Evolutionary conservation across 176 grass and related monocot genomes (phyloP).

Genomic region (Pontederia crassipes): DNA sequence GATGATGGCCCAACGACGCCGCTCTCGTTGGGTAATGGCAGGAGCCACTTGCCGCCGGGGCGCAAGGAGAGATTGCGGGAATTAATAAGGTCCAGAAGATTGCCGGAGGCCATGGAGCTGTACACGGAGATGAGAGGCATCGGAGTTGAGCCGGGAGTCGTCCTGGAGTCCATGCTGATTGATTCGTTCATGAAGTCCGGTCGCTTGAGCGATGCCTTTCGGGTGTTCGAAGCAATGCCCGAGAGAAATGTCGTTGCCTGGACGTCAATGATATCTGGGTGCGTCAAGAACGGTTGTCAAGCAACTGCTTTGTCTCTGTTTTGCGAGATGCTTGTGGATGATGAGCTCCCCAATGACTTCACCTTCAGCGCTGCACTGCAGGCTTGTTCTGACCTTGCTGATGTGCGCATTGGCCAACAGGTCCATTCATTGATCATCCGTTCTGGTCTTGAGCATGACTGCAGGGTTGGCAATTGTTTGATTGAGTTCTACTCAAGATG

Average conservation of each 20-base stretch:
- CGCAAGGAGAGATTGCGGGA: not conserved
- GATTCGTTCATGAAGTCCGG: constrained; percentile 16
- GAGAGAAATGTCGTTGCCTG: constrained; percentile 59
- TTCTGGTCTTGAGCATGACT: constrained; percentile 29
- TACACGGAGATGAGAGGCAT: not conserved
- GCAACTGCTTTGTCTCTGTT: constrained; percentile 23
- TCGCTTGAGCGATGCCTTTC: constrained; percentile 1
- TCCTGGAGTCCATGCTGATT: constrained; percentile 17
- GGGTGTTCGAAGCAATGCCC: constrained; percentile 46
- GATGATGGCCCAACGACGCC: too few relatives aligned
- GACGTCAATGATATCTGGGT: constrained; percentile 60
- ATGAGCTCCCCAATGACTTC: constrained; percentile 52
- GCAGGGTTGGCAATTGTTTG: constrained; percentile 33
- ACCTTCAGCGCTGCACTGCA: constrained; percentile 52
- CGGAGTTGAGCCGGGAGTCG: not conserved
- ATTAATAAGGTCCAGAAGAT: not conserved
- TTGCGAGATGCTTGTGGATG: constrained; percentile 35
- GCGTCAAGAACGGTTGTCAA: constrained; percentile 23
- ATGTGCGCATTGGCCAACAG: constrained; percentile 36
- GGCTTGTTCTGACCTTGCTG: constrained; percentile 37
- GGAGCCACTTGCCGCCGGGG: not conserved
- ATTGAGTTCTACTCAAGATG: constrained; percentile 61
- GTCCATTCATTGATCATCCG: constrained; percentile 53
- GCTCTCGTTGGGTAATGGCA: too few relatives aligned
- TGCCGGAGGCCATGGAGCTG: constrained; percentile 2